phyloP scores from a whole-genome alignment of 371 early-diverging fungal genomes.

The Fennellomyces sp. region DNA sequence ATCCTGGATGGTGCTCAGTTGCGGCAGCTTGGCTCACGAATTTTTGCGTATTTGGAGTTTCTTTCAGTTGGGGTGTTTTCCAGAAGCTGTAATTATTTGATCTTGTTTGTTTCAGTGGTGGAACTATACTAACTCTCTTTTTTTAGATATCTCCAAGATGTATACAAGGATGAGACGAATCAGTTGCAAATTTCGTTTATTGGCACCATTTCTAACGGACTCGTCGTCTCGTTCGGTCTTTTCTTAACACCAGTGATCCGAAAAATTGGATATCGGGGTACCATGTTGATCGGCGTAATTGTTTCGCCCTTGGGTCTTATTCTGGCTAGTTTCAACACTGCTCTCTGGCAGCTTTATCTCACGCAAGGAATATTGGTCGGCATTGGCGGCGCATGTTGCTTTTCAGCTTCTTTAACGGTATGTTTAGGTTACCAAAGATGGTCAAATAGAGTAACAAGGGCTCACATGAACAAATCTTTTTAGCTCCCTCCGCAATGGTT shows the following conservation, averaged over 20 bases:
- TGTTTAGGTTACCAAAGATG: no score
- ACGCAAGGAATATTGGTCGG: slow-evolving; percentile 56
- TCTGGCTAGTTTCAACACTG: slow-evolving; percentile 41
- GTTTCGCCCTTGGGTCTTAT: slow-evolving; percentile 30
- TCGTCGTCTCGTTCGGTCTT: slow-evolving; percentile 10
- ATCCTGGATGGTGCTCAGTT: slow-evolving; percentile 24
- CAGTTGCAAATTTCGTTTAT: slow-evolving; percentile 18
- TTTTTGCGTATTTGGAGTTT: slow-evolving; percentile 19
- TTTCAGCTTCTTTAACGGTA: slow-evolving; percentile 40
- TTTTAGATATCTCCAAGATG: slow-evolving; percentile 16
- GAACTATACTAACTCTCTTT: neutral
- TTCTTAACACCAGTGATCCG: slow-evolving; percentile 58
- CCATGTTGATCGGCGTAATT: slow-evolving; percentile 52
- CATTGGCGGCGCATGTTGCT: slow-evolving; percentile 41
- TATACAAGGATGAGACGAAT: slow-evolving; percentile 15
- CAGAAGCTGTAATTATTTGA: slow-evolving; percentile 14
- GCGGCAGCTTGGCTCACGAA: slow-evolving; percentile 19
- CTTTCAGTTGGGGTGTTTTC: slow-evolving; percentile 25
- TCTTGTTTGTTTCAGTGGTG: neutral
- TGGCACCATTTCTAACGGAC: slow-evolving; percentile 15
- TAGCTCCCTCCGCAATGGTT: slow-evolving; percentile 54
- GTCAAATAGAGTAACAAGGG: no score
- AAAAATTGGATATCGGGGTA: slow-evolving; percentile 48
- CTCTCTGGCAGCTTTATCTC: slow-evolving; percentile 53
- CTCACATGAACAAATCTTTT: no score